Evolutionary conservation across 2,329 filamentous ascomycete genomes (phyloP), one percentile per base, ranked within the genome.

Genomic region (Botrytis sinoallii): DNA sequence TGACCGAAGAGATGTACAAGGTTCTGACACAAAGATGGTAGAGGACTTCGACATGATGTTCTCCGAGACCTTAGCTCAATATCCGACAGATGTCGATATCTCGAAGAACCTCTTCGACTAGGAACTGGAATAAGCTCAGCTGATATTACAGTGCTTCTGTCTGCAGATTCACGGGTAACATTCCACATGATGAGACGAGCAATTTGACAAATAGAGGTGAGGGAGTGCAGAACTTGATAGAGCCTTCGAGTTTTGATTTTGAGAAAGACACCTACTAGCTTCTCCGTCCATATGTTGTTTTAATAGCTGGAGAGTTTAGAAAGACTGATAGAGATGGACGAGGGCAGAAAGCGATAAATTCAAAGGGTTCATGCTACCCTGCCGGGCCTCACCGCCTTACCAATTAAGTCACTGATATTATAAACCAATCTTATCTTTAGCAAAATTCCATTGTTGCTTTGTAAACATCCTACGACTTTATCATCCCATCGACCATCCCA

Each of bases 351-450:
- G 20, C 12, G 59, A 38, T 40, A 3, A 25, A 16, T 61, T 61
- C 10, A 38, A 61, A 25, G n/a, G n/a, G 18, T 25, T 60, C 32
- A 61, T 14, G 22, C 20, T 35, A 38, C 59, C 29, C 57, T 20
- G 20, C 55, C 55, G 57, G 60, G 12, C 16, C 70, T 72, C 46
- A 67, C 70, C 71, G 71, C 71, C 60, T 59, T 68, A 68, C 71
- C 40, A 69, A 69, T 72, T 42, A 69, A 68, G 46, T 60, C 71
- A 59, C 59, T 38, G 18, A 40, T 46, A 57, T 57, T 57, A 35
- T 68, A 35, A 72, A 35, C 25, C n/a, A 67, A 40, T 29, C 40
- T 46, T 32, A 67, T 29, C 48, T 38, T 32, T 25, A 8, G 32
- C 70, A 71, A 55, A 72, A 57, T 42, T 48, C 59, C 14, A 20